These are phyloP conservation scores for Schwanniomyces yamadae DNA, from an alignment of 805 yeast species.

Conservation along the genomic window DNA sequence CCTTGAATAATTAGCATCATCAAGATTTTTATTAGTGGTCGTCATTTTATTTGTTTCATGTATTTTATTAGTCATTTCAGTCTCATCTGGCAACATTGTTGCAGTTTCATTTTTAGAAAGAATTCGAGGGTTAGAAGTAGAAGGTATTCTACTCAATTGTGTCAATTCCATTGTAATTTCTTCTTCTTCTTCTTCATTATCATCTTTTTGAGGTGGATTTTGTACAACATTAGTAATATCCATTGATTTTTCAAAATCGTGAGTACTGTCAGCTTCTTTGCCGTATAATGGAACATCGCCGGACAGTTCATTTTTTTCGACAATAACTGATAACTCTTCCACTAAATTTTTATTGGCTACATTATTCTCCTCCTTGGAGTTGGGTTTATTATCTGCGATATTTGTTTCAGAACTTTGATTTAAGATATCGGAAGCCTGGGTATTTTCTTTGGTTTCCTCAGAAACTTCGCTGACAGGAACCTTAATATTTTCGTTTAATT, in stretches of 20 bases:
- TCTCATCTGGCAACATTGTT: not conserved
- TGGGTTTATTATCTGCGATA: not conserved
- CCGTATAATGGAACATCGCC: no score
- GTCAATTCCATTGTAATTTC: conserved; percentile 11
- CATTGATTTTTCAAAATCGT: conserved; percentile 6
- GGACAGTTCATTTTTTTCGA: not conserved
- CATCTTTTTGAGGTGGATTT: not conserved
- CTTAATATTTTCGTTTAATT: not conserved
- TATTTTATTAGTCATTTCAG: not conserved
- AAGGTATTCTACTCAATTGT: not conserved
- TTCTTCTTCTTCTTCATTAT: conserved; percentile 4
- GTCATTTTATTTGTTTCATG: not conserved
- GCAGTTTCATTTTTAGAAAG: not conserved
- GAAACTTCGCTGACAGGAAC: not conserved
- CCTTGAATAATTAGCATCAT: conserved; percentile 7
- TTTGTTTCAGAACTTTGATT: not conserved
- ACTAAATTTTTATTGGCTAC: not conserved
- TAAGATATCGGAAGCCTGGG: not conserved
- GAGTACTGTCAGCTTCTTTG: not conserved
- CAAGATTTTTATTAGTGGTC: no score
- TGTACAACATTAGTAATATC: conserved; percentile 3
- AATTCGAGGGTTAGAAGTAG: not conserved
- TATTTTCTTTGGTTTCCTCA: not conserved
- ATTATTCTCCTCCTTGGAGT: not conserved
- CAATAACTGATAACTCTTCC: not conserved